Evolutionary conservation across 306 rosid genomes (phyloP), one percentile per base, ranked within the genome.

Genomic region (Malus fusca): DNA sequence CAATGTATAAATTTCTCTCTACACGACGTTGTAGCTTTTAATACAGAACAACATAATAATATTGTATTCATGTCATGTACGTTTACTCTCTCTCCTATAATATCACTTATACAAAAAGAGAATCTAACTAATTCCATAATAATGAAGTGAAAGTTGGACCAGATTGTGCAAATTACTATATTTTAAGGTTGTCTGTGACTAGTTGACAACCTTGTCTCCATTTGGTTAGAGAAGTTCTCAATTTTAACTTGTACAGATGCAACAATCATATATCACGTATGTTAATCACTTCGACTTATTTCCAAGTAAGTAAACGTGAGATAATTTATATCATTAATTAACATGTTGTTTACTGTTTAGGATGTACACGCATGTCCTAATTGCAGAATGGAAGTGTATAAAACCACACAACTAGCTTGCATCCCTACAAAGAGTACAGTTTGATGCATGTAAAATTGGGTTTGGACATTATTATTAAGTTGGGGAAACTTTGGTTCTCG

Each of bases 391-490:
- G 53, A 48, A 48, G 53, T 48, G 15, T n/a, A 55, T 33, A 71
- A 25, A 48, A 60, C 65, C 53, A 51, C 79, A 74, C 33, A 67
- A 74, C n/a, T 51, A 48, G 25, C 58, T 60, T 80, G 82, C 79
- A 46, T 69, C 71, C 71, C 83, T 48, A 22, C 14, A 59, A 80
- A 74, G 66, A 43, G 59, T 67, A 25, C 13, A 22, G 74, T 80
- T 68, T 60, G 65, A 30, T 33, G 79, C 70, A 46, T 61, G 59
- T 33, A 55, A 53, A 53, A 31, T 65, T 52, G 73, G 66, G n/a
- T 60, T 68, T 35, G 43, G 10, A 58, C 33, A 8, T 8, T 73
- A 55, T 31, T 71, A 33, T 71, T 53, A 65, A 31, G 55, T 74
- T 6, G 40, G 40, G 40, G 8, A 35, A 35, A 35, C 2, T 35